Conservation (phyloP, 495 filamentous ascomycete genomes). For the Hypoxylon cercidicola region DNA sequence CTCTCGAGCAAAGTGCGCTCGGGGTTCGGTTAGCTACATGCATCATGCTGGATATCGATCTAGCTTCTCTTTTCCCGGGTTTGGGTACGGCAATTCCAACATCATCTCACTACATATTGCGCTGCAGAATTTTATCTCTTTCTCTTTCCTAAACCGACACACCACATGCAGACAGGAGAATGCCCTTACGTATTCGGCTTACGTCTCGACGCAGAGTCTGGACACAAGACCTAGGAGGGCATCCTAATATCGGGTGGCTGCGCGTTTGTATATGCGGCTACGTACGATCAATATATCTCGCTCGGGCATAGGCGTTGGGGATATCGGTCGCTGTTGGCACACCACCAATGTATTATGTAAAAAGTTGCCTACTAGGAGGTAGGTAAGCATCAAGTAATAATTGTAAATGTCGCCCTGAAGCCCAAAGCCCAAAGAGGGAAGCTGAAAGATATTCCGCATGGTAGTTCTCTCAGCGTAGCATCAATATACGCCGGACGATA, state of each 20-base stretch:
- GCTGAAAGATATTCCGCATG: slow-evolving; percentile 23
- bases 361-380: too few species aligned
- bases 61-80: slow-evolving; percentile 1
- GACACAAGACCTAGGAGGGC: not conserved
- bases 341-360: too few species aligned
- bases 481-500: not conserved
- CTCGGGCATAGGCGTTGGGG: too few species aligned
- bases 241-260: slow-evolving; percentile 10
- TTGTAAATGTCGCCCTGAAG: not conserved
- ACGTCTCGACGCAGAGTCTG: slow-evolving; percentile 2
- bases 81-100: slow-evolving; percentile 10
- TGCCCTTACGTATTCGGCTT: slow-evolving; percentile 6
- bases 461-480: slow-evolving; percentile 15
- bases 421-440: slow-evolving; percentile 7
- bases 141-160: not conserved
- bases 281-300: not conserved
- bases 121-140: slow-evolving; percentile 2
- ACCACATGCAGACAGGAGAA: not conserved
- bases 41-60: not conserved
- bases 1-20: slow-evolving; percentile 8
- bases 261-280: slow-evolving; percentile 15
- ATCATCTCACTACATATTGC: not conserved
- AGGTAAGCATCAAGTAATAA: not conserved
- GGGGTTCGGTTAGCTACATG: slow-evolving; percentile 40
- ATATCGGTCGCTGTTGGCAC: too few species aligned